phyloP scores from a whole-genome alignment of 1,284 basidiomycete species.

The Thelephora terrestris region DNA sequence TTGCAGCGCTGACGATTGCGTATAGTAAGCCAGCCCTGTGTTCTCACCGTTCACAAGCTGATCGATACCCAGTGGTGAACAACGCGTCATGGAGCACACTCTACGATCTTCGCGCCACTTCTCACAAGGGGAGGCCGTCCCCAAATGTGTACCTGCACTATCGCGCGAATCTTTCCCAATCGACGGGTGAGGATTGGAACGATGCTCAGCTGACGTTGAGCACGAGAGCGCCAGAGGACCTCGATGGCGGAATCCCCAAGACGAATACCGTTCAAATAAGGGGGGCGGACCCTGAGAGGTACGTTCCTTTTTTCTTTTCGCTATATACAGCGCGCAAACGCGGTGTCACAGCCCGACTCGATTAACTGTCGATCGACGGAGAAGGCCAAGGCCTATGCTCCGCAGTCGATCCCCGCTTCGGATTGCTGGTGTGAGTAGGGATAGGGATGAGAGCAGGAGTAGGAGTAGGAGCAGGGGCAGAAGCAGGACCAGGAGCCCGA shows the following conservation, averaged over 20 bases:
- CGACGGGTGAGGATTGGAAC: slow-evolving; percentile 53
- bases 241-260: not conserved
- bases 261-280: not conserved
- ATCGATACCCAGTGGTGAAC: slow-evolving; percentile 32
- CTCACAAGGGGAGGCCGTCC: slow-evolving; percentile 31
- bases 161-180: slow-evolving; percentile 41
- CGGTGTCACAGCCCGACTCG: not conserved
- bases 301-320: not conserved
- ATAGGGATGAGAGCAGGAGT: no score
- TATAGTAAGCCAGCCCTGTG: slow-evolving; percentile 33
- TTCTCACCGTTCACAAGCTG: not conserved
- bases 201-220: slow-evolving; percentile 39
- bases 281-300: not conserved
- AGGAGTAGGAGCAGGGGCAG: not conserved
- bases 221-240: slow-evolving; percentile 24
- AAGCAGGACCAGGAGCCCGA: not conserved
- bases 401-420: not conserved
- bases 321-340: slow-evolving; percentile 10
- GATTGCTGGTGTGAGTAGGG: not conserved
- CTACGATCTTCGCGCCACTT: slow-evolving; percentile 48
- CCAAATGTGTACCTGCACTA: slow-evolving; percentile 41
- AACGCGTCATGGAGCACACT: slow-evolving; percentile 40
- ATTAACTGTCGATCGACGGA: no score
- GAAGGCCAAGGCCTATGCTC: no score
- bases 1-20: no score